These are phyloP conservation scores for Kwoniella dendrophila DNA, from an alignment of 768 basidiomycete genomes.

Conservation along the genomic window DNA sequence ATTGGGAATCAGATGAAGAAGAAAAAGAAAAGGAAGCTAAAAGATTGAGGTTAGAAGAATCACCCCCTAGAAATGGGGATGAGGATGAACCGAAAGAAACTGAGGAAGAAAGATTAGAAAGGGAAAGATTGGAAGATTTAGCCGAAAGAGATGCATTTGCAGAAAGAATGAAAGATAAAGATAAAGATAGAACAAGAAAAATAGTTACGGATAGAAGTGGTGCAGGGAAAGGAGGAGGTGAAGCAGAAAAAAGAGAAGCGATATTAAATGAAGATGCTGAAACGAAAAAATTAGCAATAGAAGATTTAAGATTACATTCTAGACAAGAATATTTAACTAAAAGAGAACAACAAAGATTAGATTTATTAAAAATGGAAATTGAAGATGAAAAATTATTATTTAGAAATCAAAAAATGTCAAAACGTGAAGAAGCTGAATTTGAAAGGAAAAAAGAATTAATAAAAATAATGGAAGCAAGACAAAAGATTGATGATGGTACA, in stretches of 20 bases:
- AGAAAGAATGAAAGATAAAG: conserved; percentile 77
- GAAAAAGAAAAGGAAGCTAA: conserved; percentile 44
- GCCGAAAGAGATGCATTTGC: conserved; percentile 91
- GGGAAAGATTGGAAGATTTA: conserved; percentile 75
- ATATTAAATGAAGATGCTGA: conserved; percentile 72
- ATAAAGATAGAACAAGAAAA: conserved; percentile 83
- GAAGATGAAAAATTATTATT: conserved; percentile 91
- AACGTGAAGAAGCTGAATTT: conserved; percentile 75
- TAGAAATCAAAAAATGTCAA: conserved; percentile 85
- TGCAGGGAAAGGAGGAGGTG: conserved; percentile 71
- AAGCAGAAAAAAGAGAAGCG: conserved; percentile 75
- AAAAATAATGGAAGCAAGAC: conserved; percentile 85
- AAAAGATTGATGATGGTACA: conserved; percentile 91
- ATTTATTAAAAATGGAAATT: conserved; percentile 87
- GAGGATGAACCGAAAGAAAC: conserved; percentile 64
- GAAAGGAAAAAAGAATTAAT: conserved; percentile 91
- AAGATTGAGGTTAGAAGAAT: conserved; percentile 41
- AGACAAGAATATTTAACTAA: conserved; percentile 96
- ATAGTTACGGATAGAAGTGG: conserved; percentile 82
- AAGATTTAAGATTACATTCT: conserved; percentile 80
- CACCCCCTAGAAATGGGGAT: conserved; percentile 27
- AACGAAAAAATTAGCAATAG: conserved; percentile 62
- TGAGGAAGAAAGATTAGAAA: conserved; percentile 69
- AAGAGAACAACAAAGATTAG: conserved; percentile 93
- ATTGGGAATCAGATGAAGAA: conserved; percentile 66